Conservation (phyloP, 2,329 filamentous ascomycete genomes). For the Grosmannia huntii region DNA sequence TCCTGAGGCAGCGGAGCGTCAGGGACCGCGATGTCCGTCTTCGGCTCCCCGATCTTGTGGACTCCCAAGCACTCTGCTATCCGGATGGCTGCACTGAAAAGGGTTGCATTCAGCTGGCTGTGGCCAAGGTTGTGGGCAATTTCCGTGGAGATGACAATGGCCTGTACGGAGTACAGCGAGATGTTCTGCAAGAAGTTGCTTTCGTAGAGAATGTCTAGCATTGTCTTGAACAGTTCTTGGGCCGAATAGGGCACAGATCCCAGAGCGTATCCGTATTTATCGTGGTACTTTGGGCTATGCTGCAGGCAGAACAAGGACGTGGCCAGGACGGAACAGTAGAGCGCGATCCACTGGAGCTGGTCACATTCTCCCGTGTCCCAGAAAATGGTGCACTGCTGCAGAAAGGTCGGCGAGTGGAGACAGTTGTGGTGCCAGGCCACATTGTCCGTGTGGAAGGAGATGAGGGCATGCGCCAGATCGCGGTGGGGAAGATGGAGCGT, state of each 20-base stretch:
- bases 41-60: constrained; percentile 11
- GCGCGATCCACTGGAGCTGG: constrained; percentile 16
- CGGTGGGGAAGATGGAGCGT: constrained; percentile 6
- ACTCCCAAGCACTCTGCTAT: constrained; percentile 18
- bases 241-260: constrained; percentile 3
- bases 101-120: constrained; percentile 19
- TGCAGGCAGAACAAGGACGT: constrained; percentile 13
- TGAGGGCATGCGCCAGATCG: constrained; percentile 10
- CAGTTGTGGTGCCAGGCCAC: constrained; percentile 17
- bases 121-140: constrained; percentile 24
- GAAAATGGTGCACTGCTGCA: constrained; percentile 34
- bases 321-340: constrained; percentile 16
- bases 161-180: constrained; percentile 21
- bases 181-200: constrained; percentile 19
- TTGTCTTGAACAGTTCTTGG: constrained; percentile 16
- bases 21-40: background rate
- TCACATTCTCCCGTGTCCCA: constrained; percentile 21
- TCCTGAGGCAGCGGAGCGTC: background rate
- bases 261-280: background rate
- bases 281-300: constrained; percentile 12
- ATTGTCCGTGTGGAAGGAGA: constrained; percentile 15
- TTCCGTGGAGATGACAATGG: constrained; percentile 24
- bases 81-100: constrained; percentile 22
- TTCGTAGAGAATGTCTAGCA: constrained; percentile 20
- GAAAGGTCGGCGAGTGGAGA: constrained; percentile 40